Evolutionary conservation across 164 flowering plant species (phyloP).

Genomic region (Umbilicus rupestris): DNA sequence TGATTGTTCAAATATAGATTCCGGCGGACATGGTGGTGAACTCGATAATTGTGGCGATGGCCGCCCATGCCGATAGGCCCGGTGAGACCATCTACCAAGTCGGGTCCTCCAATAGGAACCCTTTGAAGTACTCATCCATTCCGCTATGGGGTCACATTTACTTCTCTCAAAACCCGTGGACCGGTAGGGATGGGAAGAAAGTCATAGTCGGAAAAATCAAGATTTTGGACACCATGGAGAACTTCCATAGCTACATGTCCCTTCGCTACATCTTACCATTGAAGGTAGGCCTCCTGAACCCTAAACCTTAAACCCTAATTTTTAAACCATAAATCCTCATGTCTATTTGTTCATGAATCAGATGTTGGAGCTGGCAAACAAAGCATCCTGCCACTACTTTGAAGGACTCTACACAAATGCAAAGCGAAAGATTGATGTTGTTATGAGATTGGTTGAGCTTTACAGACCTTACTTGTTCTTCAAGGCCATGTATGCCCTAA

Average conservation of each 20-base stretch:
- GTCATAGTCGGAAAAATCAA: conserved; percentile 30
- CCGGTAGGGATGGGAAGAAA: conserved; percentile 39
- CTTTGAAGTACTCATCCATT: conserved; percentile 12
- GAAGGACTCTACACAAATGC: conserved; percentile 17
- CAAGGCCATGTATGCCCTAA: conserved; percentile 34
- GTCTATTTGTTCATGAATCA: conserved; percentile 8
- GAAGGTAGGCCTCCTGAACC: conserved; percentile 28
- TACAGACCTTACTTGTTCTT: conserved; percentile 53
- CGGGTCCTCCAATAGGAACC: conserved; percentile 28
- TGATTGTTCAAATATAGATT: conserved; percentile 10
- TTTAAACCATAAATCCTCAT: no score
- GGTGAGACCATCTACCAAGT: conserved; percentile 22
- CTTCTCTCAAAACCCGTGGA: conserved; percentile 40
- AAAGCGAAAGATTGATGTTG: conserved; percentile 26
- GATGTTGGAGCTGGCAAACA: conserved; percentile 34
- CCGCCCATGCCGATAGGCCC: conserved; percentile 11
- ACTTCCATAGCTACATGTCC: conserved; percentile 44
- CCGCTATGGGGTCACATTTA: conserved; percentile 13
- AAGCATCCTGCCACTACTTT: conserved; percentile 26
- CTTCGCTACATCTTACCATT: conserved; percentile 38
- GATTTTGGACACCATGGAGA: conserved; percentile 25
- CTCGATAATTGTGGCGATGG: conserved; percentile 16
- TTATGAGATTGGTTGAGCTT: conserved; percentile 37
- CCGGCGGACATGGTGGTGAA: conserved; percentile 26
- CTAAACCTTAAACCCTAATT: no score